Evolutionary conservation across 331 rosid genomes (phyloP).

Genomic region (Cydonia oblonga): DNA sequence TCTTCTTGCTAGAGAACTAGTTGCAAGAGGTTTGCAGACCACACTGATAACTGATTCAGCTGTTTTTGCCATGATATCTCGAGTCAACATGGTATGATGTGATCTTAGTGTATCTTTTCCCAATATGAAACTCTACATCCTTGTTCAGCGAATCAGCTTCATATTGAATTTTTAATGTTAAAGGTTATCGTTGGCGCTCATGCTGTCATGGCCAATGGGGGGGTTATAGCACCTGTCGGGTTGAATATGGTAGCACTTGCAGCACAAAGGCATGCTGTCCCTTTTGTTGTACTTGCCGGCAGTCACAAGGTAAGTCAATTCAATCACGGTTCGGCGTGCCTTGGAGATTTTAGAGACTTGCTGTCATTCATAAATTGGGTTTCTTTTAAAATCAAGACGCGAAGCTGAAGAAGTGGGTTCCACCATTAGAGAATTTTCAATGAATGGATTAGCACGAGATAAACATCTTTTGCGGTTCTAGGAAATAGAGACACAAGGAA

Average conservation of each 20-base stretch:
- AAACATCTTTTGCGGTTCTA: neutral
- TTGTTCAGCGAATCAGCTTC: constrained; percentile 10
- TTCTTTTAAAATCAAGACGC: neutral
- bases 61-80: constrained; percentile 88
- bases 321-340: neutral
- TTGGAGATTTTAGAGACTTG: neutral
- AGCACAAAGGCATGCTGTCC: constrained; percentile 92
- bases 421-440: neutral
- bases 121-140: neutral
- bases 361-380: neutral
- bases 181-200: constrained; percentile 98
- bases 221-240: constrained; percentile 86
- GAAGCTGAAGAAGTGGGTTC: neutral
- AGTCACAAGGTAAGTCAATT: constrained; percentile 69
- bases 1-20: constrained; percentile 82
- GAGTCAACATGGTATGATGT: constrained; percentile 81
- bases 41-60: constrained; percentile 91
- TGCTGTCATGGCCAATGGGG: constrained; percentile 98
- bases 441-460: neutral
- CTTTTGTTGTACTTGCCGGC: constrained; percentile 95
- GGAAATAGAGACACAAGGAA: neutral
- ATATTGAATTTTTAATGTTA: constrained; percentile 13
- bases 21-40: constrained; percentile 82
- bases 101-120: neutral
- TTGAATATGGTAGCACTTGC: constrained; percentile 97